A percentile compares a stretch with the other conserved stretches of the same genome.
Conservation (phyloP, 306 rosid species). For the Quercus glauca region DNA sequence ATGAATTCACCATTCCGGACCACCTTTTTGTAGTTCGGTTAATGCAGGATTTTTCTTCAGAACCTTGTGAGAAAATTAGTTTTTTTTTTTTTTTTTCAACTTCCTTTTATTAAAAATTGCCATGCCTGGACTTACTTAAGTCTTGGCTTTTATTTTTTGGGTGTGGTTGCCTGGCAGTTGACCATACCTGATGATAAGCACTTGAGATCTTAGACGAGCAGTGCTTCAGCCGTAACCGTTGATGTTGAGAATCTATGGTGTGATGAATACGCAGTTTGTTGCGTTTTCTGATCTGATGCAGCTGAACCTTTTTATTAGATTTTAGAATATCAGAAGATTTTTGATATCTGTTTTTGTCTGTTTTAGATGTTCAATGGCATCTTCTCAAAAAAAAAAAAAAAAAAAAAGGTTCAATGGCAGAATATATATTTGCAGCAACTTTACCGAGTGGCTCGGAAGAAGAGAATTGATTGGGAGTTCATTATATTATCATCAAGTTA, state of each 20-base stretch:
- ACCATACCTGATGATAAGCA: background rate
- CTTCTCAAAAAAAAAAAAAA: too few species aligned
- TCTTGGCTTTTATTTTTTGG: background rate
- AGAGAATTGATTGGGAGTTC: too few species aligned
- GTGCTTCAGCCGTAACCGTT: background rate
- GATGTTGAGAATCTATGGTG: background rate
- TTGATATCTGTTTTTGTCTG: background rate
- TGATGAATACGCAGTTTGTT: background rate
- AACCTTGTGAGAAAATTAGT: background rate
- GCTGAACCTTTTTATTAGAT: background rate
- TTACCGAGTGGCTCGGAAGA: too few species aligned
- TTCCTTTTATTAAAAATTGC: background rate
- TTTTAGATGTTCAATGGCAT: too few species aligned
- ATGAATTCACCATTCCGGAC: slow-evolving; percentile 39
- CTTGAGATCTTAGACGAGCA: background rate
- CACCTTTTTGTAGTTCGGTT: slow-evolving; percentile 22
- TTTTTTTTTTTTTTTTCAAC: background rate
- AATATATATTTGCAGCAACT: too few species aligned
- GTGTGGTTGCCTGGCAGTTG: background rate
- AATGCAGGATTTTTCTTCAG: slow-evolving; percentile 7
- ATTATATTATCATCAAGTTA: too few species aligned
- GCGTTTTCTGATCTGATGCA: background rate
- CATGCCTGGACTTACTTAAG: background rate
- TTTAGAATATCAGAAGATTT: background rate
- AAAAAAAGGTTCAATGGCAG: too few species aligned